Percentiles rank a stretch among this genome's conserved stretches.
Conservation (phyloP, 768 basidiomycete genomes). For the Russula vinacea region DNA sequence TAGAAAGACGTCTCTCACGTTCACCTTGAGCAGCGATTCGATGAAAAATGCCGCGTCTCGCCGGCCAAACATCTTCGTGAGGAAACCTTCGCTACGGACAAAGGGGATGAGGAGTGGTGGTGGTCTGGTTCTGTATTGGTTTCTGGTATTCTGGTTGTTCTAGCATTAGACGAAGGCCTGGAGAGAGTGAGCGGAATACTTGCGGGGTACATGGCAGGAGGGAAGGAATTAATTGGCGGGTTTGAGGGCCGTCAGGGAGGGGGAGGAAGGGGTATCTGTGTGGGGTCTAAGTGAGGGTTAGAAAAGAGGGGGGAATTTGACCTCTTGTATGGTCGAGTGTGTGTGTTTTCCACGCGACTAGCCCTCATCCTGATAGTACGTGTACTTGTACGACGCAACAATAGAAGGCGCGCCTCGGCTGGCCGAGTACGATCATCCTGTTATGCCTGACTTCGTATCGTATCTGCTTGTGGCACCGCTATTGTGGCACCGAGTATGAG, state of each 20-base stretch:
- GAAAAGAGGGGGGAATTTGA: not conserved
- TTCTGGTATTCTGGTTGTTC: not conserved
- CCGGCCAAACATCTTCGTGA: slow-evolving; percentile 21
- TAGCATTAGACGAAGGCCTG: not conserved
- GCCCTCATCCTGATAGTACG: slow-evolving; percentile 29
- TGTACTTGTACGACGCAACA: slow-evolving; percentile 24
- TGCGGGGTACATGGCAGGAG: slow-evolving; percentile 1
- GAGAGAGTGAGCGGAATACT: not conserved
- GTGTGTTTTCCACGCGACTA: slow-evolving; percentile 17
- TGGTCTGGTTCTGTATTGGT: too few relatives aligned
- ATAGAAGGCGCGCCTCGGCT: slow-evolving; percentile 13
- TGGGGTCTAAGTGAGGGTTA: slow-evolving; percentile 1
- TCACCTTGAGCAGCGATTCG: slow-evolving; percentile 19
- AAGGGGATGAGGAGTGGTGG: not conserved
- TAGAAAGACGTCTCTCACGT: not conserved
- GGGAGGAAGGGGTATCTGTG: not conserved
- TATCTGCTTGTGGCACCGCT: slow-evolving; percentile 25
- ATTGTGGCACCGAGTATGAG: slow-evolving; percentile 14
- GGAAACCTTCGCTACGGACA: slow-evolving; percentile 7
- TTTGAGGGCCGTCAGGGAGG: not conserved
- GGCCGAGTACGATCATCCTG: slow-evolving; percentile 14
- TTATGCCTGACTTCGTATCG: slow-evolving; percentile 10
- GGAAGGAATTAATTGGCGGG: not conserved
- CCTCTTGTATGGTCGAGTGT: slow-evolving; percentile 19
- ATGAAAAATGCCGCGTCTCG: slow-evolving; percentile 22